phyloP scores from a whole-genome alignment of 2,329 filamentous ascomycete genomes.

The Elsinoe necatrix region DNA sequence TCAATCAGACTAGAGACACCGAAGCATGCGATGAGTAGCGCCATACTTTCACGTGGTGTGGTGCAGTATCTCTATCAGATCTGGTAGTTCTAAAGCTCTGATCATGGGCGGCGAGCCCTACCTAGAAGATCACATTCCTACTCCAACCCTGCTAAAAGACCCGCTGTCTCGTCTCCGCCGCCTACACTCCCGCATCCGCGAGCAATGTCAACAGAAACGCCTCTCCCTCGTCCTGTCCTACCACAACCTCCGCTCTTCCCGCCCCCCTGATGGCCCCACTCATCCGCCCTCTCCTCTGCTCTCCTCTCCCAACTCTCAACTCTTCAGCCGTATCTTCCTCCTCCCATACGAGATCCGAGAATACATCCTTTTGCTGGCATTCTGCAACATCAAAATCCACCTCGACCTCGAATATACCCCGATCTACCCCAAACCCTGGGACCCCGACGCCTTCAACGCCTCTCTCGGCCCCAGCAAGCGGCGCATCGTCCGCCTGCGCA shows the following conservation, averaged over 20 bases:
- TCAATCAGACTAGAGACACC: no score
- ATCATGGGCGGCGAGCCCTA: no score
- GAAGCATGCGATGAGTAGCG: no score
- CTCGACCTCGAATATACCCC: not conserved
- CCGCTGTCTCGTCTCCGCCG: not conserved
- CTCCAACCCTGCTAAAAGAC: not conserved
- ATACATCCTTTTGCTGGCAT: not conserved
- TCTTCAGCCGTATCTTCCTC: not conserved
- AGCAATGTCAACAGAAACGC: not conserved
- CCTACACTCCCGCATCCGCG: not conserved
- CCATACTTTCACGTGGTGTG: no score
- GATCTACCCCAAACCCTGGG: not conserved
- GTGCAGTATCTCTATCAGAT: no score
- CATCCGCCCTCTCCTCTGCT: not conserved
- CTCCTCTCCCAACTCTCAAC: not conserved
- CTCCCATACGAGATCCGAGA: not conserved
- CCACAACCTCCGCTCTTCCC: not conserved
- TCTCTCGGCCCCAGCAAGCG: not conserved
- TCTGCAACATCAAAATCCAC: not conserved
- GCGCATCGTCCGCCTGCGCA: not conserved
- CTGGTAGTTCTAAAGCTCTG: no score
- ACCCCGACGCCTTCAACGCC: not conserved
- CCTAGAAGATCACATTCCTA: not conserved
- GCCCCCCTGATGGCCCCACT: not conserved
- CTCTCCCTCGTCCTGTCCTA: not conserved